Evolutionary conservation across 2,329 filamentous ascomycete genomes (phyloP).

Genomic region (Cytospora piceae): DNA sequence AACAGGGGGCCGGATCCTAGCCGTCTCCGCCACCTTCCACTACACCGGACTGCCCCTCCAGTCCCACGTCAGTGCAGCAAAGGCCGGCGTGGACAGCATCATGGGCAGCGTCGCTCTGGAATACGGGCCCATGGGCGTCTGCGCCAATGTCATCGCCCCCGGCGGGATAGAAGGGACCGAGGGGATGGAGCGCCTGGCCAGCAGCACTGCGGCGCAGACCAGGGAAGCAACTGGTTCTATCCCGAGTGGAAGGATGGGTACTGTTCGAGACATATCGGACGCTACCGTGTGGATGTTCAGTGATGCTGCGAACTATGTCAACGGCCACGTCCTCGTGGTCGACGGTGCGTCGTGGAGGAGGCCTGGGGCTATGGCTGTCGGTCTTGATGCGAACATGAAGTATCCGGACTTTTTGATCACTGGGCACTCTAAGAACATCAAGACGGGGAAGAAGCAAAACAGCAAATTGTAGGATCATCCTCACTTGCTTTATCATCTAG

Average conservation of each 20-base stretch:
- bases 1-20: conserved; percentile 83
- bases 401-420: conserved; percentile 57
- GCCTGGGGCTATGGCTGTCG: conserved; percentile 51
- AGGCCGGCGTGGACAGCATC: conserved; percentile 87
- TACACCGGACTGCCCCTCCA: conserved; percentile 86
- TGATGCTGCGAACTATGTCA: conserved; percentile 84
- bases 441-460: conserved; percentile 43
- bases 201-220: conserved; percentile 39
- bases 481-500: not conserved
- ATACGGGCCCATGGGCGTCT: conserved; percentile 84
- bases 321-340: conserved; percentile 79
- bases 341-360: conserved; percentile 64
- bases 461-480: conserved; percentile 30
- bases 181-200: conserved; percentile 68
- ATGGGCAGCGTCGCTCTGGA: conserved; percentile 81
- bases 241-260: conserved; percentile 77
- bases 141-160: conserved; percentile 85
- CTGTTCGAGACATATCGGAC: conserved; percentile 86
- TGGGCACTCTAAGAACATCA: conserved; percentile 46
- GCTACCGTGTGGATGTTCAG: conserved; percentile 89
- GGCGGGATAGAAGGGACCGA: conserved; percentile 87
- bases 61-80: conserved; percentile 87
- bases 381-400: conserved; percentile 50
- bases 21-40: conserved; percentile 88
- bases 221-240: conserved; percentile 51